A percentile compares a stretch with the other conserved stretches of the same genome.
phyloP scores from a whole-genome alignment of 163 green algal species.

The Coccomyxa subellipsoidea region DNA sequence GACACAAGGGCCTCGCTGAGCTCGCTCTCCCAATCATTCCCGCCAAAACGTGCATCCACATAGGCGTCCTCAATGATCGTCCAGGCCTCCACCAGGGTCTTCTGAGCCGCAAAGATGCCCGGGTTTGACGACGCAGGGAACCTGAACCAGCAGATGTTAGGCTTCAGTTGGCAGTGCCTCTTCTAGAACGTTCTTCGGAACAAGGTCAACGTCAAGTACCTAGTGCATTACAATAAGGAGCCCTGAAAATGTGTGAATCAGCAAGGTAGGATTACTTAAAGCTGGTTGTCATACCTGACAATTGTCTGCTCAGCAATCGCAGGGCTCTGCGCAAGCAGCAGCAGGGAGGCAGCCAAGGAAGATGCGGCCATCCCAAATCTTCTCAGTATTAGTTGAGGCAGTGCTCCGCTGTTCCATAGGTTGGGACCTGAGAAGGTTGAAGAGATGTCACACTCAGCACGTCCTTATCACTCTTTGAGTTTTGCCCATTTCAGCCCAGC shows the following conservation, averaged over 20 bases:
- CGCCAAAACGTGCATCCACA: conserved; percentile 73
- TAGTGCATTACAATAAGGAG: too few relatives aligned
- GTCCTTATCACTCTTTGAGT: too few relatives aligned
- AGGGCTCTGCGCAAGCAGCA: background rate
- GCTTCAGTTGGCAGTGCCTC: background rate
- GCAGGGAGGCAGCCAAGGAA: background rate
- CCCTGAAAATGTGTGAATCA: too few relatives aligned
- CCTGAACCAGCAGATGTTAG: conserved; percentile 18
- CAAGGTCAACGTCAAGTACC: too few relatives aligned
- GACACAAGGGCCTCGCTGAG: conserved; percentile 11
- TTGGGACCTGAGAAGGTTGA: background rate
- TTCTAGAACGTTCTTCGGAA: background rate
- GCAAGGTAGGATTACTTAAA: too few relatives aligned
- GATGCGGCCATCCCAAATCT: background rate
- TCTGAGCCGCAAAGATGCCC: conserved; percentile 66
- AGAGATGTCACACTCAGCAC: background rate
- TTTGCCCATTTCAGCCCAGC: too few relatives aligned
- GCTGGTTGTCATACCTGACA: too few relatives aligned
- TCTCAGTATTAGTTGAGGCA: background rate
- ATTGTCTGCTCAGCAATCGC: conserved; percentile 1
- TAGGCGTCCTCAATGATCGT: conserved; percentile 79
- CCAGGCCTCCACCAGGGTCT: conserved; percentile 83
- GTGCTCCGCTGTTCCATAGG: background rate
- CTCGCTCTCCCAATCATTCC: conserved; percentile 49
- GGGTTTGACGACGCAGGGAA: conserved; percentile 64